These are phyloP conservation scores for Huntiella decipiens DNA, from an alignment of 2,329 filamentous ascomycete genomes.

Conservation along the genomic window DNA sequence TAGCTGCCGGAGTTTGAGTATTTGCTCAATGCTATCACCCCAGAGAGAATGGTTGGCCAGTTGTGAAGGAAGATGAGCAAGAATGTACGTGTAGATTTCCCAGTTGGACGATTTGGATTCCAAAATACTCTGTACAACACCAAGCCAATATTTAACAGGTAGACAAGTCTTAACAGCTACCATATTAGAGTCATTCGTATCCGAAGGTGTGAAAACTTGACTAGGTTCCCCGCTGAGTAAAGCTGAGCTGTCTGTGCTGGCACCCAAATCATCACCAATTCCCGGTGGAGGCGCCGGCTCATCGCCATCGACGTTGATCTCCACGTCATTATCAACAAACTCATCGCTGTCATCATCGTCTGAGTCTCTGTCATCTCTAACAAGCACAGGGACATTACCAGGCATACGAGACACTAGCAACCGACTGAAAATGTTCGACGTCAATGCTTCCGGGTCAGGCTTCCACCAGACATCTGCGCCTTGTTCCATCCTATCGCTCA, in stretches of 20 bases:
- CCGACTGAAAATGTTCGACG: constrained; percentile 30
- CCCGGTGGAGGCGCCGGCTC: constrained; percentile 12
- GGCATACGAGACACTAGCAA: constrained; percentile 27
- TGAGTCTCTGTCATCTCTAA: constrained; percentile 9
- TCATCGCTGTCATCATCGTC: constrained; percentile 5
- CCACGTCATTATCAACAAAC: constrained; percentile 6
- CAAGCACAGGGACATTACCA: constrained; percentile 11
- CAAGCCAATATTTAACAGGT: constrained; percentile 53
- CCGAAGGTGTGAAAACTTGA: no score
- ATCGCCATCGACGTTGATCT: constrained; percentile 9
- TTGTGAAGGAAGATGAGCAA: constrained; percentile 73
- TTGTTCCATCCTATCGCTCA: constrained; percentile 1
- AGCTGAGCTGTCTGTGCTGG: no score
- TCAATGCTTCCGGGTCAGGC: constrained; percentile 36
- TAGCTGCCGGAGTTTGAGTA: constrained; percentile 55
- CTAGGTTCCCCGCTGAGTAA: no score
- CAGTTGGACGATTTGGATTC: constrained; percentile 37
- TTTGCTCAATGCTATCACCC: constrained; percentile 48
- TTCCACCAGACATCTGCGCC: constrained; percentile 31
- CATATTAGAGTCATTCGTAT: no score
- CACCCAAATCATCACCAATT: constrained; percentile 7
- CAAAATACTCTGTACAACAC: constrained; percentile 30
- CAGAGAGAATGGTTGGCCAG: constrained; percentile 82
- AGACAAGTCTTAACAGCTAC: constrained; percentile 23
- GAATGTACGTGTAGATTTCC: constrained; percentile 81